These are phyloP conservation scores for Euphorbia schlechtendalii DNA, from an alignment of 441 rosid genomes.

Conservation along the genomic window DNA sequence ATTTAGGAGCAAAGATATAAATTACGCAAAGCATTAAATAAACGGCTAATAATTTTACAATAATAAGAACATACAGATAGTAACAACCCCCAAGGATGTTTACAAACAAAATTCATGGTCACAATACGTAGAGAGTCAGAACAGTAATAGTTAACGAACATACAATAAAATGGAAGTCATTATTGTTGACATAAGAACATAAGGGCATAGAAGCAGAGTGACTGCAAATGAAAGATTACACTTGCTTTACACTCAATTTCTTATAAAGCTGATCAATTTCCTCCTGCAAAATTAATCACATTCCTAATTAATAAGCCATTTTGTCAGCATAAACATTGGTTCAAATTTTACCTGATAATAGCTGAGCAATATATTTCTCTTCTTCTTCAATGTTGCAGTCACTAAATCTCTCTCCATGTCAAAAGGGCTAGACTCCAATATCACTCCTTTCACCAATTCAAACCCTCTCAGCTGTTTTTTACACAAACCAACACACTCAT, in stretches of 20 bases:
- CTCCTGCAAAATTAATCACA: slow-evolving; percentile 34
- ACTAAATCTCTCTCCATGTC: slow-evolving; percentile 85
- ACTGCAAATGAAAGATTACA: slow-evolving; percentile 1
- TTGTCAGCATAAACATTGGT: too few species aligned
- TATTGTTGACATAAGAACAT: not conserved
- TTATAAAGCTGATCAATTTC: slow-evolving; percentile 58
- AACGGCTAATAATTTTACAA: too few species aligned
- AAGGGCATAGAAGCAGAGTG: not conserved
- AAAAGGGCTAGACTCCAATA: slow-evolving; percentile 49
- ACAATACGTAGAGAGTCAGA: too few species aligned
- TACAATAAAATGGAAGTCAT: too few species aligned
- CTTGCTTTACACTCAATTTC: slow-evolving; percentile 33
- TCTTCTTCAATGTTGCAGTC: slow-evolving; percentile 91
- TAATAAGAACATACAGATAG: too few species aligned
- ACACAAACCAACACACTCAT: slow-evolving; percentile 54
- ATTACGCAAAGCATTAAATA: too few species aligned
- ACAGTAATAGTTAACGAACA: too few species aligned
- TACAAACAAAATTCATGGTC: too few species aligned
- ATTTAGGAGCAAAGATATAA: too few species aligned
- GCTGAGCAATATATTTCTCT: slow-evolving; percentile 60
- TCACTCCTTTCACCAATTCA: slow-evolving; percentile 63
- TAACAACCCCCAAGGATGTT: too few species aligned
- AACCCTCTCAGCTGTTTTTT: slow-evolving; percentile 84
- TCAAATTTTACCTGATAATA: slow-evolving; percentile 65
- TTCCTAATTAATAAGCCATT: too few species aligned